Evolutionary conservation across 139 green algal species (phyloP).

Genomic region (Marvania coccoides): DNA sequence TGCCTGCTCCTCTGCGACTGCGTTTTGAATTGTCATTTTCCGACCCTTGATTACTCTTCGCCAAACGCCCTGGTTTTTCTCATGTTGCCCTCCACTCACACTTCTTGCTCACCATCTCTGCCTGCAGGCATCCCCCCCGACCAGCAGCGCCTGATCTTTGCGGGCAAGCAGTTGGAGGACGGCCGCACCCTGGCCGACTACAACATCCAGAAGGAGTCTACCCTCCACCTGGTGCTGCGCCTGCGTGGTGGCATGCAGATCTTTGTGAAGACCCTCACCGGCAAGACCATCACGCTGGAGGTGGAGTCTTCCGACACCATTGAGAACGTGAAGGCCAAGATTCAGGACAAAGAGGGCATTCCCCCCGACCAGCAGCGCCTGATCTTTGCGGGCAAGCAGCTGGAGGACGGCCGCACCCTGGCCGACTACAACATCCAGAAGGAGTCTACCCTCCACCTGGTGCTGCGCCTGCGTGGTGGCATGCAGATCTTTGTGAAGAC

Average conservation of each 20-base stretch:
- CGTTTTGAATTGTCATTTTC: too few relatives aligned
- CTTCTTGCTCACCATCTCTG: too few relatives aligned
- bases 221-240: constrained; percentile 39
- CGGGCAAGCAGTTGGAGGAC: constrained; percentile 94
- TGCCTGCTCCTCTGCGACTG: too few relatives aligned
- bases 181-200: constrained; percentile 59
- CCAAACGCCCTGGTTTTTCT: too few relatives aligned
- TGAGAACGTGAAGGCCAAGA: constrained; percentile 1
- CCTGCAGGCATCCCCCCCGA: constrained; percentile 81
- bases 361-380: constrained; percentile 93
- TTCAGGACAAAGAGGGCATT: constrained; percentile 90
- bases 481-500: constrained; percentile 90
- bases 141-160: constrained; percentile 93
- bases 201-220: constrained; percentile 97
- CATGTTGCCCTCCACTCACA: too few relatives aligned
- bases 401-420: constrained; percentile 93
- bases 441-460: constrained; percentile 57
- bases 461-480: constrained; percentile 46
- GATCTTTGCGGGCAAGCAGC: constrained; percentile 96
- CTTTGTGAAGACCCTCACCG: constrained; percentile 68
- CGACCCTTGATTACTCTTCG: too few relatives aligned
- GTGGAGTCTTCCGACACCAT: constrained; percentile 62
- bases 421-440: constrained; percentile 99
- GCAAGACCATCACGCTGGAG: constrained; percentile 84
- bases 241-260: constrained; percentile 76